These are phyloP conservation scores for Glebionis coronaria DNA, from an alignment of 129 eudicot species.

Conservation along the genomic window DNA sequence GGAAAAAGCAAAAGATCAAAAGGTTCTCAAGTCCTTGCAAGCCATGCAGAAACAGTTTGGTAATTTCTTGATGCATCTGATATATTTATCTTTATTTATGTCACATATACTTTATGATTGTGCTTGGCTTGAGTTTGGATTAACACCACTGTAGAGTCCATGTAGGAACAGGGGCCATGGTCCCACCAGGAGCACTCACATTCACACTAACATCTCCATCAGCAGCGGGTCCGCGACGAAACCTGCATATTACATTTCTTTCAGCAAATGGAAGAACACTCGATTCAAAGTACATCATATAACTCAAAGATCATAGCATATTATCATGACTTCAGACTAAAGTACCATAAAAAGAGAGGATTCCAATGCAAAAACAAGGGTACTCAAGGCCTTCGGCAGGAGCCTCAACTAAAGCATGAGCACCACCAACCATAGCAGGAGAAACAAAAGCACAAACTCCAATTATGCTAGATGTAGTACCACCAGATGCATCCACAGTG, in stretches of 20 bases:
- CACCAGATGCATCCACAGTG: constrained; percentile 98
- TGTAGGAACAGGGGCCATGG: constrained; percentile 98
- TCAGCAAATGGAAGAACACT: constrained; percentile 20
- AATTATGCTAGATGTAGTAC: constrained; percentile 92
- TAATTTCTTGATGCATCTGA: too few species aligned
- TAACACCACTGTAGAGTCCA: constrained; percentile 97
- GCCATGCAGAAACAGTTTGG: too few species aligned
- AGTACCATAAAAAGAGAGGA: too few species aligned
- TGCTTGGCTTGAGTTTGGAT: too few species aligned
- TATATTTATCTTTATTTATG: too few species aligned
- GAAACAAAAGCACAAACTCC: constrained; percentile 99
- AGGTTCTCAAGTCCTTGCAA: too few species aligned
- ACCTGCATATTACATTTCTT: constrained; percentile 66
- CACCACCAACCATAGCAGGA: constrained; percentile 99
- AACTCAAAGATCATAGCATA: neutral
- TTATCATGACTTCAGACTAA: too few species aligned
- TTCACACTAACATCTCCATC: constrained; percentile 97
- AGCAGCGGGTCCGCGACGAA: constrained; percentile 97
- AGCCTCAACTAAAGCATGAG: constrained; percentile 88
- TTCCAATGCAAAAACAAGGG: neutral
- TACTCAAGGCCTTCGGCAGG: constrained; percentile 94
- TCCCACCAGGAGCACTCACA: constrained; percentile 99
- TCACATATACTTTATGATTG: too few species aligned
- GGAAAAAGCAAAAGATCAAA: too few species aligned
- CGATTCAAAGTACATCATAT: neutral